Conservation (phyloP, 2,329 filamentous ascomycete genomes). For the Phialophora chinensis region DNA sequence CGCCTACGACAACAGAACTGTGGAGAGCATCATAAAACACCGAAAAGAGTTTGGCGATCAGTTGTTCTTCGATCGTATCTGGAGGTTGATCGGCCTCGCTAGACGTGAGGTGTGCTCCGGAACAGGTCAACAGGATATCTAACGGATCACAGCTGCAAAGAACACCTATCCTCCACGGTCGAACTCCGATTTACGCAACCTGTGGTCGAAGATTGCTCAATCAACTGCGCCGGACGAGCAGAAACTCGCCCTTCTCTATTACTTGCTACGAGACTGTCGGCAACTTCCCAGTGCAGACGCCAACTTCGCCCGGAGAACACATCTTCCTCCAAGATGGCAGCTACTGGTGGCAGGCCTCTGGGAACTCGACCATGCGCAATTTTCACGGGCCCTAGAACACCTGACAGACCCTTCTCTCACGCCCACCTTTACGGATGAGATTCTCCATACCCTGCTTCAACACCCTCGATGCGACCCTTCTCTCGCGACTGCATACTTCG, state of each 20-base stretch:
- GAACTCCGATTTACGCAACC: conserved; percentile 68
- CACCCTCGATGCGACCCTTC: conserved; percentile 65
- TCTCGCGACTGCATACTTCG: conserved; percentile 77
- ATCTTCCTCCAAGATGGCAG: conserved; percentile 76
- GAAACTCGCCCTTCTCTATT: conserved; percentile 83
- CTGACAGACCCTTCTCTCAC: conserved; percentile 80
- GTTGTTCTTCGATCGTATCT: conserved; percentile 80
- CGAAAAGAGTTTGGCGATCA: conserved; percentile 71
- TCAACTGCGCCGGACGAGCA: conserved; percentile 71
- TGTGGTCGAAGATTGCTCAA: conserved; percentile 73
- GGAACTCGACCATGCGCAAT: conserved; percentile 68
- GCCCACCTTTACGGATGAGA: conserved; percentile 78
- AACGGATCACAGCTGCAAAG: conserved; percentile 50
- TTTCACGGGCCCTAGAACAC: conserved; percentile 71
- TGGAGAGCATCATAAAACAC: conserved; percentile 68
- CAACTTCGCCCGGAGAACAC: conserved; percentile 67
- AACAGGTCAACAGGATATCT: conserved; percentile 1
- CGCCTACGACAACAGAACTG: conserved; percentile 65
- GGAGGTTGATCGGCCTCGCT: conserved; percentile 71
- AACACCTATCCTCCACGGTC: conserved; percentile 77
- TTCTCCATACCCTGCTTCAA: conserved; percentile 70
- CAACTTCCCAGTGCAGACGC: conserved; percentile 57
- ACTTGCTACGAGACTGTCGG: conserved; percentile 78
- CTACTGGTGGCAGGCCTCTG: conserved; percentile 83
- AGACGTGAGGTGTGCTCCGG: conserved; percentile 60